phyloP scores from a whole-genome alignment of 2,329 filamentous ascomycete species.

The Oidium heveae region DNA sequence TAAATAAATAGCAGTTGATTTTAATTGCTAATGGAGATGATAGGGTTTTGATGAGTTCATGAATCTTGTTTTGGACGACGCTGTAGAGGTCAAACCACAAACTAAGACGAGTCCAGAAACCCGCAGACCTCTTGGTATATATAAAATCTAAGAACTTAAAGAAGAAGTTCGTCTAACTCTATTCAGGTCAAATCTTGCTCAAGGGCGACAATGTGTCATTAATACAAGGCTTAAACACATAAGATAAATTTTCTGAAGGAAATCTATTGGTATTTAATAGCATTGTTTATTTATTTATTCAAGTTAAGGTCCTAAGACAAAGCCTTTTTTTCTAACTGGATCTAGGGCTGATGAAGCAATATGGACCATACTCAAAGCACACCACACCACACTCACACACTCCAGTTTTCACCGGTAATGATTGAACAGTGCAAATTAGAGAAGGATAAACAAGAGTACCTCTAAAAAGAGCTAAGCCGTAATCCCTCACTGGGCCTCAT shows the following conservation, averaged over 20 bases:
- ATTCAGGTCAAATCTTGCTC: conserved; percentile 34
- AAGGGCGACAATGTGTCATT: conserved; percentile 43
- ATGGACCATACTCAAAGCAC: too few relatives aligned
- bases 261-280: not conserved
- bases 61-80: conserved; percentile 93
- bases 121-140: conserved; percentile 51
- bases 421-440: too few relatives aligned
- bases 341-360: too few relatives aligned
- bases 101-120: conserved; percentile 63
- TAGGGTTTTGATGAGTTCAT: conserved; percentile 98
- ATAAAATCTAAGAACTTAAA: not conserved
- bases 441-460: too few relatives aligned
- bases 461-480: too few relatives aligned
- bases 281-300: too few relatives aligned
- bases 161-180: conserved; percentile 6
- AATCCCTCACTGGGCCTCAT: too few relatives aligned
- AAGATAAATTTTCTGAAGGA: conserved; percentile 1
- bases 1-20: not conserved
- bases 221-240: conserved; percentile 22
- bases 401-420: too few relatives aligned
- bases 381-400: too few relatives aligned
- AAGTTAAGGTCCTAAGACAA: too few relatives aligned
- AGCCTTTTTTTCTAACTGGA: too few relatives aligned
- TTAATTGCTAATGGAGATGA: conserved; percentile 5
- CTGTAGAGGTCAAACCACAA: conserved; percentile 67